phyloP scores from a whole-genome alignment of 495 filamentous ascomycete genomes.

The Hypoxylon lenormandii region DNA sequence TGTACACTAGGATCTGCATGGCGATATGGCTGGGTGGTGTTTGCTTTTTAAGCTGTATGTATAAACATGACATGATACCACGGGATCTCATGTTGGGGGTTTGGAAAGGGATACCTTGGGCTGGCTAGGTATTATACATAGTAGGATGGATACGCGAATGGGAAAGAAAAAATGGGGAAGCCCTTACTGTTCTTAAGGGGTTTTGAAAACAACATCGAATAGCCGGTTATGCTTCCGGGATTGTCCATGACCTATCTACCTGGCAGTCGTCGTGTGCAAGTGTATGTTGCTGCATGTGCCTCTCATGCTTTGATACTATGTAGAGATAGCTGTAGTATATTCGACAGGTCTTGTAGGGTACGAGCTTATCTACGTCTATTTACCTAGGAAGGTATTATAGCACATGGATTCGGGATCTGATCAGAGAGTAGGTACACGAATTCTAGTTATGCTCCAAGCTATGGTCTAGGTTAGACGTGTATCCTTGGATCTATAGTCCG shows the following conservation, averaged over 20 bases:
- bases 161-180: background rate
- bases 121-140: conserved; percentile 4
- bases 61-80: conserved; percentile 43
- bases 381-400: background rate
- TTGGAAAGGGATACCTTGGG: conserved; percentile 5
- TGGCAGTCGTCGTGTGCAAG: background rate
- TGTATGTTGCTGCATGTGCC: background rate
- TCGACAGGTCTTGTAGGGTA: background rate
- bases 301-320: background rate
- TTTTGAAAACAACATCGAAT: no score
- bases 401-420: no score
- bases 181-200: conserved; percentile 6
- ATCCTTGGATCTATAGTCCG: no score
- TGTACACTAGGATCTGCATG: conserved; percentile 48
- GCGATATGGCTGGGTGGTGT: conserved; percentile 26
- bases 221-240: background rate
- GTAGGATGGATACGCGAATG: conserved; percentile 12
- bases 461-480: no score
- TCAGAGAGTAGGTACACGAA: no score
- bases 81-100: conserved; percentile 33
- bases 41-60: conserved; percentile 18
- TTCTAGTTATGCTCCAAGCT: no score
- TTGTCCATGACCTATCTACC: background rate
- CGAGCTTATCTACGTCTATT: background rate
- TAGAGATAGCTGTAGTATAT: background rate